phyloP scores from a whole-genome alignment of 1,284 basidiomycete species.

The Ganoderma lingzhi region DNA sequence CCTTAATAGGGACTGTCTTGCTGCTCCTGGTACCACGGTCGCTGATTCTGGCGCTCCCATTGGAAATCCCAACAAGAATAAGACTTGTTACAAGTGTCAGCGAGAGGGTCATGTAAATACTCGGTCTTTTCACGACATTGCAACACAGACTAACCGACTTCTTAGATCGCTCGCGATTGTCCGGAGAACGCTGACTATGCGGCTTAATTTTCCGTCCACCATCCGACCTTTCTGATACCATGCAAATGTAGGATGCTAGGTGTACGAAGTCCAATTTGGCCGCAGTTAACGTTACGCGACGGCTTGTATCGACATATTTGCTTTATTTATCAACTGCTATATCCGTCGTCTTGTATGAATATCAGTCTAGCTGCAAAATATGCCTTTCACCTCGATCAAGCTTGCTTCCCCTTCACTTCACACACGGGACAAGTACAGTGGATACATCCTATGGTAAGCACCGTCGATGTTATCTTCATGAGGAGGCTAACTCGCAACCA shows the following conservation, averaged over 20 bases:
- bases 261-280: constrained; percentile 29
- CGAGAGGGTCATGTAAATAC: constrained; percentile 81
- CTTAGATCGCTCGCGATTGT: constrained; percentile 81
- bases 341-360: constrained; percentile 28
- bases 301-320: constrained; percentile 33
- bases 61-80: constrained; percentile 60
- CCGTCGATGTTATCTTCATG: not conserved
- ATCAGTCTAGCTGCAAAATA: constrained; percentile 13
- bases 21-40: constrained; percentile 65
- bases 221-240: constrained; percentile 24
- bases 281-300: constrained; percentile 25
- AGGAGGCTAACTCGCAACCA: constrained; percentile 1
- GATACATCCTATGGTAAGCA: not conserved
- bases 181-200: constrained; percentile 61
- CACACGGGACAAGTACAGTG: not conserved
- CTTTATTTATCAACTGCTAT: constrained; percentile 38
- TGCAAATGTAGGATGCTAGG: constrained; percentile 24
- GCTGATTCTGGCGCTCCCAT: constrained; percentile 49
- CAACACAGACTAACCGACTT: not conserved
- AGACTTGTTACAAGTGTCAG: constrained; percentile 88
- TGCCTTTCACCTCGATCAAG: not conserved
- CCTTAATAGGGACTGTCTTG: constrained; percentile 74
- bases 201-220: constrained; percentile 31
- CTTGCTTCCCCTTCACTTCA: not conserved
- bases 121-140: not conserved